Evolutionary conservation across 805 yeast genomes (phyloP).

Genomic region (Candida arabinofermentans): DNA sequence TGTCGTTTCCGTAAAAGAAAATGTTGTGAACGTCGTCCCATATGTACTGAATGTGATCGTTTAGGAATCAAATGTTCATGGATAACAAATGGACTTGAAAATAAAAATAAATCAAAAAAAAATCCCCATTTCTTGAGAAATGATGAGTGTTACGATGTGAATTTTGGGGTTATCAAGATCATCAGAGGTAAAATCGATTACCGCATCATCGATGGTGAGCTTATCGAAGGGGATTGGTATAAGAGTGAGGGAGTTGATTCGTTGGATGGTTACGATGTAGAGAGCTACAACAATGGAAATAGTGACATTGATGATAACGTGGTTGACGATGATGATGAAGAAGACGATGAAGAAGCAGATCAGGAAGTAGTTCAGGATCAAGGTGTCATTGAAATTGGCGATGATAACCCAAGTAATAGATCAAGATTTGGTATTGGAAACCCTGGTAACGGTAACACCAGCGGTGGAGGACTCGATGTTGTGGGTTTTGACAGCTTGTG

Average conservation of each 20-base stretch:
- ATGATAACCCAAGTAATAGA: too few species aligned
- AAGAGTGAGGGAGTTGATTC: conserved; percentile 1
- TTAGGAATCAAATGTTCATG: conserved; percentile 22
- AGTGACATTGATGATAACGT: neutral
- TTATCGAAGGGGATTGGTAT: conserved; percentile 13
- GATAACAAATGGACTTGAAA: conserved; percentile 21
- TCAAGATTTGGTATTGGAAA: too few species aligned
- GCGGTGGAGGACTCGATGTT: too few species aligned
- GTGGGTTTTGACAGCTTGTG: too few species aligned
- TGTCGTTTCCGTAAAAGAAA: conserved; percentile 40
- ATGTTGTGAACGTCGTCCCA: conserved; percentile 39
- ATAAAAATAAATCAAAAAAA: conserved; percentile 22
- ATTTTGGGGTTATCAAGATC: conserved; percentile 22
- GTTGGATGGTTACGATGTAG: conserved; percentile 2
- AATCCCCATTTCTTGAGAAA: conserved; percentile 19
- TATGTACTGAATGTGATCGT: conserved; percentile 29
- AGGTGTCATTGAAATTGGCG: too few species aligned
- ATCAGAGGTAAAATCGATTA: conserved; percentile 24
- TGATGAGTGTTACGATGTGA: conserved; percentile 22
- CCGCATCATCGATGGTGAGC: conserved; percentile 19
- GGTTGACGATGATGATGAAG: conserved; percentile 3
- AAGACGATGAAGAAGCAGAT: neutral
- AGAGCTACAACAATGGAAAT: conserved; percentile 3
- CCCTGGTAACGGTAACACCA: too few species aligned
- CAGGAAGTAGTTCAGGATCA: neutral